A percentile compares a stretch with the other conserved stretches of the same genome.
Conservation (phyloP, 2,329 filamentous ascomycete genomes). For the Biscogniauxia marginata region DNA sequence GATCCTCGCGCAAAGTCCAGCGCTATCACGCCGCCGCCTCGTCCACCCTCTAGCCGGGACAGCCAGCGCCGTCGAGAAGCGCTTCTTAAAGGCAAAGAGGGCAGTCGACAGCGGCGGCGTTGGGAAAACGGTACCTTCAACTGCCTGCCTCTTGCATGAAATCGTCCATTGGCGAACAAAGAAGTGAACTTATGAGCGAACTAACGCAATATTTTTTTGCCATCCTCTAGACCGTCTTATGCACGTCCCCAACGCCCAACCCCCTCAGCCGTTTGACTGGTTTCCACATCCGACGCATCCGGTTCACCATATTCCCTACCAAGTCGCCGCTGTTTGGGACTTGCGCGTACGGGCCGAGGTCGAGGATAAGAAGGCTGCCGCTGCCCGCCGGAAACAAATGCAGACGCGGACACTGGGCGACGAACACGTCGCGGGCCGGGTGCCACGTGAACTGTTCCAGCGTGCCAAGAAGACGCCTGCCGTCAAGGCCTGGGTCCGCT, state of each 20-base stretch:
- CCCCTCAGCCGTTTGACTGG: constrained; percentile 81
- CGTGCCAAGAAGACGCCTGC: constrained; percentile 78
- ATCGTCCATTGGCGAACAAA: background rate
- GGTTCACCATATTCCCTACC: constrained; percentile 79
- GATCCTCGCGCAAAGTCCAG: constrained; percentile 24
- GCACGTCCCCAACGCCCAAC: constrained; percentile 80
- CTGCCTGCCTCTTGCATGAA: constrained; percentile 5
- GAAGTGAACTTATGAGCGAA: constrained; percentile 1
- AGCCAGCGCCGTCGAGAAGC: constrained; percentile 65
- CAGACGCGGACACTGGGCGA: constrained; percentile 40
- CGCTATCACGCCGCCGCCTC: constrained; percentile 37
- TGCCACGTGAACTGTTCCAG: constrained; percentile 78
- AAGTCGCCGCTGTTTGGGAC: constrained; percentile 61
- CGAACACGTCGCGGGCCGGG: constrained; percentile 49
- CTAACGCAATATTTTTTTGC: constrained; percentile 5
- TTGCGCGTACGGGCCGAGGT: constrained; percentile 46
- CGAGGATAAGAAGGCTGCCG: constrained; percentile 43
- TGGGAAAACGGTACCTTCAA: constrained; percentile 86
- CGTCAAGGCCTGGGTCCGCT: constrained; percentile 76
- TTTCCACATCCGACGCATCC: constrained; percentile 78
- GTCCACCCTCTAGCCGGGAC: constrained; percentile 51
- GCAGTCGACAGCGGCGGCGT: constrained; percentile 77
- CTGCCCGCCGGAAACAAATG: constrained; percentile 44
- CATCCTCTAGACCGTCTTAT: constrained; percentile 73
- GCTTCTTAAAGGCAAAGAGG: constrained; percentile 85